Base-by-base conservation (phyloP, 495 filamentous ascomycete species). In the Neurospora intermedia region DNA sequence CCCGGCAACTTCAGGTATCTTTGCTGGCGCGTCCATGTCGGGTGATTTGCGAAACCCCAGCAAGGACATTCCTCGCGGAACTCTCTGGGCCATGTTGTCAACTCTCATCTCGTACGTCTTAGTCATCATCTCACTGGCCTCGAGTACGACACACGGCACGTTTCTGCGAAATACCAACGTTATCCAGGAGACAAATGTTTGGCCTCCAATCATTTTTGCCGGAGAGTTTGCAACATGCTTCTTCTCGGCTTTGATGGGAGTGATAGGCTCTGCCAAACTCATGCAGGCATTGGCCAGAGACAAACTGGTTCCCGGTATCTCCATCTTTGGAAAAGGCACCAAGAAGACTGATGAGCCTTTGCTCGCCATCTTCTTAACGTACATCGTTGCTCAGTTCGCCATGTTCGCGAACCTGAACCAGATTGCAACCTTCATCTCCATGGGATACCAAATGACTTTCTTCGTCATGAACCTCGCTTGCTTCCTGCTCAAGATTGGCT, bases 351-450 rank as follows among this genome's bases (percentile, higher is more conserved):
- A 96, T 76, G 93, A 97, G 75, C 93, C 93, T 1, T 86, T 90
- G 8, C 85, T 88, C 75, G 93, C 93, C 4, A 93, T 97, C 70
- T 82, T 96, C 69, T 79, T 94, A 39, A 96, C 93, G 0, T 95
- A 89, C 74, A 73, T 91, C 15, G 87, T 93, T 43, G 89, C 93
- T 2, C 93, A 97, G 78, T 71, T 94, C 35, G 93, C 92, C 5
- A 92, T 97, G 83, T 86, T 97, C 43, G 91, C 91, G 71, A 90
- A 96, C 77, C 88, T 97, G 76, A 97, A 97, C 81, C 91, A 92
- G 72, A 96, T 97, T 73, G 93, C 93, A 16, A 93, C 92, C 2
- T 91, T 95, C 72, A 90, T 94, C 66, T 94, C 93, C 6, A 97
- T 95, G 92, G 91, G 92, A 18, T 97, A 94, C 75, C 87, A 87